Conservation (phyloP, 176 grass and related monocot species). For the Zoysia pacifica region DNA sequence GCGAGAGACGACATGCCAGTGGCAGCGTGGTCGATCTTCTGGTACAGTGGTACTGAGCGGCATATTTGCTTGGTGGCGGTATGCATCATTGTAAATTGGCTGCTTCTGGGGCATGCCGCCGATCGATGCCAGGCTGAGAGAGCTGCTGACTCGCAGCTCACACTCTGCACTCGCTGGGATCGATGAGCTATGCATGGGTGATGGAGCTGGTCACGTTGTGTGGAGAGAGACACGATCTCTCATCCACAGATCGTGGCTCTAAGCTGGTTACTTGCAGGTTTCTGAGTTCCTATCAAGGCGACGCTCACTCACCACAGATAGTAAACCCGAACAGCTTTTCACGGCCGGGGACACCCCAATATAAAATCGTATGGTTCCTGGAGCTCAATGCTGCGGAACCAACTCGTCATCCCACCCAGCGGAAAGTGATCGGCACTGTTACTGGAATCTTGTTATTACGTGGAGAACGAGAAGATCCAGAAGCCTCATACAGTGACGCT, state of each 20-base stretch:
- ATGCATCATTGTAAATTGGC: neutral
- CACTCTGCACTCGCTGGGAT: neutral
- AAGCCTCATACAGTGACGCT: neutral
- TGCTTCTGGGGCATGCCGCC: neutral
- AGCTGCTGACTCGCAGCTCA: neutral
- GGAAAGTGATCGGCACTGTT: constrained; percentile 9
- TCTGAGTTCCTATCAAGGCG: too few species aligned
- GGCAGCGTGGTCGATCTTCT: neutral
- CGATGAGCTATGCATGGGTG: neutral
- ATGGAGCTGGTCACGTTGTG: neutral
- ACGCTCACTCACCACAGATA: neutral
- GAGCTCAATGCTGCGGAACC: neutral
- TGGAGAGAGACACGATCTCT: neutral
- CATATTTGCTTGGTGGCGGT: neutral
- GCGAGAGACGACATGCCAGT: too few species aligned
- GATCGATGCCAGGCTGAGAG: neutral
- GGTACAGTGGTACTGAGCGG: neutral
- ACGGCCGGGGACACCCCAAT: neutral
- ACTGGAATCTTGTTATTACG: neutral
- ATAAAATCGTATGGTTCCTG: too few species aligned
- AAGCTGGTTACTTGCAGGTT: neutral
- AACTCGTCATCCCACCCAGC: neutral
- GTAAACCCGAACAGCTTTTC: neutral
- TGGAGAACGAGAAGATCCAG: neutral
- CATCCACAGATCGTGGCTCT: neutral